phyloP scores from a whole-genome alignment of 2,329 filamentous ascomycete genomes.

The Sodiomyces alkalinus region DNA sequence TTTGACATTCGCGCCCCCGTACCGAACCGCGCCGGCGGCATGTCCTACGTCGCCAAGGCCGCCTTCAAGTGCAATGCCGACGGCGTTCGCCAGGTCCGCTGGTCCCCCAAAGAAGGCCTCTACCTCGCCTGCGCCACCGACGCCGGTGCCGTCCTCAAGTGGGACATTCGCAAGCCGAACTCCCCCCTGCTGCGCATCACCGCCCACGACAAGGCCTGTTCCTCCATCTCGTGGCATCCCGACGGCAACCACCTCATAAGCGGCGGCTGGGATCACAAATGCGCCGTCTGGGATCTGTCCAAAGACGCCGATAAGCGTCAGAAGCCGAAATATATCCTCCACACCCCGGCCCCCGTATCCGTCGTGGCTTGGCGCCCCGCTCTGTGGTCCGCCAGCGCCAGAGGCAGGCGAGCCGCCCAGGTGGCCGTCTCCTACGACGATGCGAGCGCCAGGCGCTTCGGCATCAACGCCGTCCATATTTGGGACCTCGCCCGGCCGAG shows the following conservation, averaged over 20 bases:
- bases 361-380: conserved; percentile 48
- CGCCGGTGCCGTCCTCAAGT: conserved; percentile 45
- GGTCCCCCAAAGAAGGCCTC: conserved; percentile 46
- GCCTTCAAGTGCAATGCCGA: conserved; percentile 37
- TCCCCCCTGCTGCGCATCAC: conserved; percentile 43
- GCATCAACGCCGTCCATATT: conserved; percentile 44
- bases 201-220: conserved; percentile 44
- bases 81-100: conserved; percentile 45
- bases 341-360: conserved; percentile 43
- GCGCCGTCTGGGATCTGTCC: conserved; percentile 51
- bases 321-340: conserved; percentile 47
- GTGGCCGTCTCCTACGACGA: conserved; percentile 48
- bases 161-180: conserved; percentile 42
- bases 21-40: conserved; percentile 29
- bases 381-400: conserved; percentile 48
- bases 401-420: conserved; percentile 44
- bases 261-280: conserved; percentile 44
- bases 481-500: conserved; percentile 55
- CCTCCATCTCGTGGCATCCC: conserved; percentile 50
- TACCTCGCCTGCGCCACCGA: conserved; percentile 51
- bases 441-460: conserved; percentile 33
- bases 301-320: conserved; percentile 45
- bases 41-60: conserved; percentile 27
- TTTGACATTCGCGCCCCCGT: conserved; percentile 40
- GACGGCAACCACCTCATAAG: conserved; percentile 52